These are phyloP conservation scores for Dendryphion nanum DNA, from an alignment of 2,329 filamentous ascomycete species.

Conservation along the genomic window DNA sequence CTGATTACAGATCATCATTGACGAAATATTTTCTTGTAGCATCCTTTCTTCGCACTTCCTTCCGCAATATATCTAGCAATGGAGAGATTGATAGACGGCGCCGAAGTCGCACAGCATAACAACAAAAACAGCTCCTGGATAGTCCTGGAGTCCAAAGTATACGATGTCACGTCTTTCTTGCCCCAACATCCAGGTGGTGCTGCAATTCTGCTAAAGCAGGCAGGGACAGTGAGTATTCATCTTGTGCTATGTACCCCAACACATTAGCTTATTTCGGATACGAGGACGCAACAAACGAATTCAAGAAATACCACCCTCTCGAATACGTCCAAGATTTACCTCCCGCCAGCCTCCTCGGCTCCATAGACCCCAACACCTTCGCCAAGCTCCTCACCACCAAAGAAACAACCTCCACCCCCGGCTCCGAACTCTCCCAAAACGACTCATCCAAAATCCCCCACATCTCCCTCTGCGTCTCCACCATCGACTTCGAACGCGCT, in stretches of 20 bases:
- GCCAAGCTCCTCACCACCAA: constrained; percentile 22
- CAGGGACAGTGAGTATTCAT: too few species aligned
- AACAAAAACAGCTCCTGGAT: constrained; percentile 51
- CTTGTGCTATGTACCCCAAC: background rate
- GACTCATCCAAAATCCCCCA: constrained; percentile 25
- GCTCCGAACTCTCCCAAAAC: constrained; percentile 16
- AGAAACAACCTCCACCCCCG: constrained; percentile 16
- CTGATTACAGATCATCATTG: too few species aligned
- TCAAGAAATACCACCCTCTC: constrained; percentile 50
- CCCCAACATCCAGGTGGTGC: constrained; percentile 58
- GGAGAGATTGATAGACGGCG: constrained; percentile 27
- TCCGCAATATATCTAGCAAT: too few species aligned
- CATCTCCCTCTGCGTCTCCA: constrained; percentile 27
- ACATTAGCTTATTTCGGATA: constrained; percentile 1
- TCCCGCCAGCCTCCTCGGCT: constrained; percentile 7
- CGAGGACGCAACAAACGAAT: constrained; percentile 37
- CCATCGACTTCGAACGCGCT: constrained; percentile 32
- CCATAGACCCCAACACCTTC: constrained; percentile 26
- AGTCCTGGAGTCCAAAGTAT: constrained; percentile 62
- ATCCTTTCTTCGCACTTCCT: too few species aligned
- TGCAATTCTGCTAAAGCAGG: constrained; percentile 3
- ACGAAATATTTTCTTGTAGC: too few species aligned
- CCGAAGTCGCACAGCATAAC: constrained; percentile 29
- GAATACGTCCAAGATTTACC: constrained; percentile 32
- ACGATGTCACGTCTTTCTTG: constrained; percentile 62